phyloP scores from a whole-genome alignment of 306 rosid species.

The Dryas octopetala region DNA sequence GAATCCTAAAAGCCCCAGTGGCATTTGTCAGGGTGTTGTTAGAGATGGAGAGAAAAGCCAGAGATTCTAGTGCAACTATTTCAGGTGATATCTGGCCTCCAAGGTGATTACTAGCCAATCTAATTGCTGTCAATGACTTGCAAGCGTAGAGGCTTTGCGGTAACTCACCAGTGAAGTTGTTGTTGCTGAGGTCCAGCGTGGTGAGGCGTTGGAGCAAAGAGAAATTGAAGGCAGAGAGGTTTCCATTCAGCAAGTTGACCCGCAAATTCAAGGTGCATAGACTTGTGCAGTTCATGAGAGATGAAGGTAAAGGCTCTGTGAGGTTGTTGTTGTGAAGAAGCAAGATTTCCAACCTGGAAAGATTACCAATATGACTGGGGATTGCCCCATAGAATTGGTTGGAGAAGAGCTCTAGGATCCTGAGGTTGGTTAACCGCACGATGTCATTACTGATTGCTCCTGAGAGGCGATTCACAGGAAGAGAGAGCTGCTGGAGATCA shows the following conservation, averaged over 20 bases:
- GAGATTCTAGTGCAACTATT: constrained; percentile 52
- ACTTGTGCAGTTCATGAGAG: constrained; percentile 65
- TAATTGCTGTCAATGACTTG: constrained; percentile 66
- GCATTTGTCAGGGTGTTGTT: constrained; percentile 56
- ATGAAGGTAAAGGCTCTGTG: constrained; percentile 61
- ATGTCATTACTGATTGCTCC: constrained; percentile 57
- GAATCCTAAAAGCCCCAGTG: constrained; percentile 59
- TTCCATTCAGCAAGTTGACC: constrained; percentile 64
- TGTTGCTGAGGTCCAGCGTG: constrained; percentile 81
- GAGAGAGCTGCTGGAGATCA: constrained; percentile 53
- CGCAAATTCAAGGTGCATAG: constrained; percentile 69
- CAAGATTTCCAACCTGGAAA: constrained; percentile 53
- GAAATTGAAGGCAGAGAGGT: constrained; percentile 66
- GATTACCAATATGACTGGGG: constrained; percentile 62
- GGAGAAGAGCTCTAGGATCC: constrained; percentile 67
- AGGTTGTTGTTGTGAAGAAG: constrained; percentile 69
- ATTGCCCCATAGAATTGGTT: constrained; percentile 54
- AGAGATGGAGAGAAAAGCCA: constrained; percentile 75
- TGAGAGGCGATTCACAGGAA: constrained; percentile 53
- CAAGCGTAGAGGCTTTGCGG: constrained; percentile 78
- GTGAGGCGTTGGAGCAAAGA: constrained; percentile 49
- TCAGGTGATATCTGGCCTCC: constrained; percentile 64
- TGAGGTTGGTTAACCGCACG: constrained; percentile 50
- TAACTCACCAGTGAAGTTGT: constrained; percentile 60
- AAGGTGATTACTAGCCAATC: constrained; percentile 65